These are phyloP conservation scores for Orbilia ellipsospora DNA, from an alignment of 2,329 filamentous ascomycete species.

Conservation along the genomic window DNA sequence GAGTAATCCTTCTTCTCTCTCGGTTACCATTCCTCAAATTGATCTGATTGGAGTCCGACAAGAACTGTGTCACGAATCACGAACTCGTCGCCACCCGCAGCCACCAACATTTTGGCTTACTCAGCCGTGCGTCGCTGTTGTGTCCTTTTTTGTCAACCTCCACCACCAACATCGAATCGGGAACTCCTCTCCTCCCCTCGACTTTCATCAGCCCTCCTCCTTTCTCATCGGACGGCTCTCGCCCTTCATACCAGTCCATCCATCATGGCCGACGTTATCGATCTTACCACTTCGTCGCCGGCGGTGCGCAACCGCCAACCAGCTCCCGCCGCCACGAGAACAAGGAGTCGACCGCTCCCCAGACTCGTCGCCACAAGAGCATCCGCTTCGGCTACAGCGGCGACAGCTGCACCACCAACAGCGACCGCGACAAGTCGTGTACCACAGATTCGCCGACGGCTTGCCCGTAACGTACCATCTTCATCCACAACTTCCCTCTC, in stretches of 20 bases:
- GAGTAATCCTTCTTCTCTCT: too few relatives aligned
- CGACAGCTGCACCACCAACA: background rate
- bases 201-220: background rate
- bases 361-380: conserved; percentile 3
- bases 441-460: background rate
- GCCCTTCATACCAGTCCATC: background rate
- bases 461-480: background rate
- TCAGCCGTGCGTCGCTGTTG: too few relatives aligned
- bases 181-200: background rate
- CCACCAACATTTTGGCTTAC: too few relatives aligned
- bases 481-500: conserved; percentile 23
- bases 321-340: background rate
- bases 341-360: background rate
- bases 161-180: background rate
- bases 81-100: too few relatives aligned
- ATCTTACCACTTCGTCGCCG: conserved; percentile 41
- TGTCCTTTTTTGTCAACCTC: too few relatives aligned
- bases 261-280: conserved; percentile 31
- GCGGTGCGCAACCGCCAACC: background rate
- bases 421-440: background rate
- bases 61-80: too few relatives aligned
- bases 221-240: background rate
- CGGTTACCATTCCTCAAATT: too few relatives aligned
- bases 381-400: background rate
- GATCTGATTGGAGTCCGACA: too few relatives aligned